Base-by-base conservation (phyloP, 2,329 filamentous ascomycete genomes). In the Dryadomyces quercus-mongolicae region DNA sequence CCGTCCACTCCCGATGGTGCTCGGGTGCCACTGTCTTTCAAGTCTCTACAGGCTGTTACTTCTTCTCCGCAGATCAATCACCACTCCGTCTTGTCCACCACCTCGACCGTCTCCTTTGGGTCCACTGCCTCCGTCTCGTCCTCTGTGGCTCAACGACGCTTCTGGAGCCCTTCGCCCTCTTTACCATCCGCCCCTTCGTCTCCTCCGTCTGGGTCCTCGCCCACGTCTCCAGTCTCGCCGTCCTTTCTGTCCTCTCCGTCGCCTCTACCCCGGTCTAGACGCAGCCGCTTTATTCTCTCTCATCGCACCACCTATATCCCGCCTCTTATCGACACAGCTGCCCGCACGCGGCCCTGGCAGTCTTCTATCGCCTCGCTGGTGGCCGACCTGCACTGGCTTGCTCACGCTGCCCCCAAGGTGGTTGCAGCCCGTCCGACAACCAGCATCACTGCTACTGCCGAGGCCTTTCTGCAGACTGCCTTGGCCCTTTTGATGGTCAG, bases 241-340 rank as follows among this genome's bases (percentile, higher is more conserved):
- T n/a, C n/a, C n/a, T n/a, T n/a, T n/a, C n/a, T n/a, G n/a, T n/a
- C n/a, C 52, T 21, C 2, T 22, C 51, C n/a, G 9, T 45, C 5
- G n/a, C 50, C 16, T 16, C 34, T 31, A 8, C 18, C 15, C 22
- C 20, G 2, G 10, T 13, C 18, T 16, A 16, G 1, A 8, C 49
- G 36, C 25, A 5, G 10, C 9, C 6, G 2, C 10, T 9, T 2
- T 12, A 7, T 42, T 5, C 7, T 38, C 10, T 6, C 18, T 7
- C 7, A n/a, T 25, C 52, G 47, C 48, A 40, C 68, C 20, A 66
- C 63, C 0, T 70, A 66, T 57, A 64, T 69, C 50, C 67, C 67
- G 16, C 63, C 67, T 0, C 61, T 70, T 7, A 65, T 66, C 55
- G 67, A 70, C 51, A 64, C 65, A 2, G 64, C 67, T 0, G 66